Evolutionary conservation across 148 eudicot genomes (phyloP).

Genomic region (Pharnaceum exiguum): DNA sequence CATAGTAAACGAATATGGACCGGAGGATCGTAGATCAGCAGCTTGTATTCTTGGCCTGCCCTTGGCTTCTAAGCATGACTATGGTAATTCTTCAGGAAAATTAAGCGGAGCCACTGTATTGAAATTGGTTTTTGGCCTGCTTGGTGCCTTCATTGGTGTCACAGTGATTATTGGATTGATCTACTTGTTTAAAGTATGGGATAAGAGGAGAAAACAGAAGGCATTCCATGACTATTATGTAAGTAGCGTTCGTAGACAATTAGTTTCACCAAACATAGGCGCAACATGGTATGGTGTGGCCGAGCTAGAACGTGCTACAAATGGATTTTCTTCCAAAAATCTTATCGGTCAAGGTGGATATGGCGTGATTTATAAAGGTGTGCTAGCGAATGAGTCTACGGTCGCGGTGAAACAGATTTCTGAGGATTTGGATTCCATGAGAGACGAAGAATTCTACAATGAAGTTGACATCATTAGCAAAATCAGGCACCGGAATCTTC

Average conservation of each 20-base stretch:
- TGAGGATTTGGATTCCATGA: conserved; percentile 33
- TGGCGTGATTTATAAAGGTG: conserved; percentile 59
- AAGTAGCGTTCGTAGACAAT: conserved; percentile 31
- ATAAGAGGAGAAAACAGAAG: conserved; percentile 29
- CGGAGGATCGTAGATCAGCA: conserved; percentile 37
- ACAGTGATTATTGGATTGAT: conserved; percentile 18
- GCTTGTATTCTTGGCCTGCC: conserved; percentile 53
- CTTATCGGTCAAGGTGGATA: conserved; percentile 57
- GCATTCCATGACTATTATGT: conserved; percentile 40
- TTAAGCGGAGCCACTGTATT: conserved; percentile 5
- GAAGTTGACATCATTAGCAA: conserved; percentile 69
- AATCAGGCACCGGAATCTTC: conserved; percentile 59
- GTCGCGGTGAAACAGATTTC: conserved; percentile 54
- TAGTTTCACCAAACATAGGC: conserved; percentile 46
- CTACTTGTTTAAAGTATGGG: conserved; percentile 19
- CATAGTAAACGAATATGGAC: conserved; percentile 45
- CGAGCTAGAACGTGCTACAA: conserved; percentile 60
- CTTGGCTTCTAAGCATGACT: conserved; percentile 15
- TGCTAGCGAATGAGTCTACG: conserved; percentile 34
- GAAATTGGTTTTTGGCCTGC: conserved; percentile 32
- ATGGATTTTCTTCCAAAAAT: conserved; percentile 44
- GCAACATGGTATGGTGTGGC: conserved; percentile 45
- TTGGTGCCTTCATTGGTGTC: conserved; percentile 38
- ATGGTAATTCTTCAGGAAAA: conserved; percentile 7
- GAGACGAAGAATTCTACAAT: conserved; percentile 52